Evolutionary conservation across 2,329 filamentous ascomycete species (phyloP), one percentile per base, ranked within the genome.

Genomic region (Knoxdaviesia capensis): DNA sequence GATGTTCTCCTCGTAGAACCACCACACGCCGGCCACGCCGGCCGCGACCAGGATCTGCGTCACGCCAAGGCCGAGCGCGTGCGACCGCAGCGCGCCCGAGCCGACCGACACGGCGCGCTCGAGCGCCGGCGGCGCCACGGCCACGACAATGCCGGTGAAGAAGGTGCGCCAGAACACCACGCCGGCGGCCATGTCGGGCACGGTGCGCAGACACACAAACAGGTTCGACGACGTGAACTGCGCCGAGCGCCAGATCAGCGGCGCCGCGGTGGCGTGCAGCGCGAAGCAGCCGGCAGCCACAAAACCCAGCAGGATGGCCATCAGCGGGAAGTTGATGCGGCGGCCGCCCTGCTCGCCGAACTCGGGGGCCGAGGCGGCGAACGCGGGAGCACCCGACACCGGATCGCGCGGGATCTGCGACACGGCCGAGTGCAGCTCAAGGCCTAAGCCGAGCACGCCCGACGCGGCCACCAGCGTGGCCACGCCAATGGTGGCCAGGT

Each of bases 151-250:
- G 5, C 66, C 68, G 0, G 59, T 56, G 5, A 58, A 49, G 10
- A 68, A 39, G 8, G 53, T 57, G 28, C 63, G 58, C 54, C 64
- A 59, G 34, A 61, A 56, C 2, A 53, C 46, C 3, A 68, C 56
- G 31, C 56, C 62, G 4, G 56, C 60, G 30, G 59, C 53, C 66
- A 71, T 70, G 47, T 71, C 66, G 9, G 58, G 58, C 10, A 61
- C 62, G 48, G 59, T 65, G 31, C 66, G 61, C 41, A 66, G 56
- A 29, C 60, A 59, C 8, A 62, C 54, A n/a, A 55, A 55, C 29
- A 69, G 55, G 50, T 60, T 69, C 5, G 62, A 57, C 3, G 59
- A 63, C 0, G 65, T 69, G 46, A 66, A 70, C 38, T 62, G 60
- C 6, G 66, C 62, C 32, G 65, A 69, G n/a, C 60, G 57, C 30